These are phyloP conservation scores for Adansonia rubrostipa DNA, from an alignment of 441 rosid genomes.

Conservation along the genomic window DNA sequence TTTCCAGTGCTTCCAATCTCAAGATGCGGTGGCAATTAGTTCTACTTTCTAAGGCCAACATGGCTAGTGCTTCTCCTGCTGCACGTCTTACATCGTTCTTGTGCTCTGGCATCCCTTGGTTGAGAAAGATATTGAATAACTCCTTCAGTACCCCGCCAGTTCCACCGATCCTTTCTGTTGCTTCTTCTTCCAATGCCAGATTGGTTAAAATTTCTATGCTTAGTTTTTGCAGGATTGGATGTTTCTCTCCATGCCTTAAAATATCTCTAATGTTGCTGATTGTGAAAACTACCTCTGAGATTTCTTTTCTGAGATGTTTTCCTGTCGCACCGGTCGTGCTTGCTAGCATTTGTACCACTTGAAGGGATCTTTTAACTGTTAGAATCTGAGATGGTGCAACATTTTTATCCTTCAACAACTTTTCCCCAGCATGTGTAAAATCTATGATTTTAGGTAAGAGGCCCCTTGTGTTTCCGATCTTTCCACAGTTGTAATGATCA, in stretches of 20 bases:
- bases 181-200: slow-evolving; percentile 71
- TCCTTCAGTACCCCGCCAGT: slow-evolving; percentile 85
- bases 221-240: slow-evolving; percentile 68
- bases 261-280: slow-evolving; percentile 81
- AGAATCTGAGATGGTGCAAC: slow-evolving; percentile 57
- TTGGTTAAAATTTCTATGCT: slow-evolving; percentile 70
- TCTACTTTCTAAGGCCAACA: slow-evolving; percentile 80
- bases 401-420: slow-evolving; percentile 53
- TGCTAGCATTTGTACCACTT: slow-evolving; percentile 81
- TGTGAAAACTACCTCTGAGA: slow-evolving; percentile 87
- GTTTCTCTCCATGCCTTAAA: slow-evolving; percentile 63
- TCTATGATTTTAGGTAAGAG: slow-evolving; percentile 86
- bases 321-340: slow-evolving; percentile 83
- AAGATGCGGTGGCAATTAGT: slow-evolving; percentile 70
- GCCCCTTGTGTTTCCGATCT: slow-evolving; percentile 90
- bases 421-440: slow-evolving; percentile 64
- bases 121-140: slow-evolving; percentile 73
- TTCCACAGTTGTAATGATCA: slow-evolving; percentile 90
- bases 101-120: slow-evolving; percentile 40
- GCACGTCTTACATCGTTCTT: slow-evolving; percentile 59
- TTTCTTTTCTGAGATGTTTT: slow-evolving; percentile 66
- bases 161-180: slow-evolving; percentile 83
- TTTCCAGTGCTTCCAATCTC: slow-evolving; percentile 51
- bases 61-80: slow-evolving; percentile 91
- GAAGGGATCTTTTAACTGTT: slow-evolving; percentile 78